These are phyloP conservation scores for Trichoderma simmonsii DNA, from an alignment of 2,329 filamentous ascomycete genomes.

Conservation along the genomic window DNA sequence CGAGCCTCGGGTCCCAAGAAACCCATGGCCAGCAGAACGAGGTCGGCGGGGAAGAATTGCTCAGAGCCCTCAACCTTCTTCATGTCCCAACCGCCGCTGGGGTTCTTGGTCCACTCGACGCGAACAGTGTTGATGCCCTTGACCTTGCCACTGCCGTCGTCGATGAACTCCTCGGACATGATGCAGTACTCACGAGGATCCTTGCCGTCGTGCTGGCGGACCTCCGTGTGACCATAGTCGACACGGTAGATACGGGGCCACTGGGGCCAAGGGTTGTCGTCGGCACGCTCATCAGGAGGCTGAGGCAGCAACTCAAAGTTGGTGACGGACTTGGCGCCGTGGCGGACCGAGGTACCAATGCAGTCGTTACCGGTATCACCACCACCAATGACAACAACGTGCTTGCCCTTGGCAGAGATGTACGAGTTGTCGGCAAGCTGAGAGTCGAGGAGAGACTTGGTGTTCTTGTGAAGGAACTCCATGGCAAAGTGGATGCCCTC, in stretches of 20 bases:
- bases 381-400: constrained; percentile 94
- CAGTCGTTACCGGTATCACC: constrained; percentile 98
- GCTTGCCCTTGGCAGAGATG: constrained; percentile 92
- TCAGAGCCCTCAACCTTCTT: constrained; percentile 92
- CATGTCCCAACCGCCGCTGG: constrained; percentile 95
- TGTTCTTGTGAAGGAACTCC: constrained; percentile 97
- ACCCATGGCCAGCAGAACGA: constrained; percentile 94
- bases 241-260: constrained; percentile 98
- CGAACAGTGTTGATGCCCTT: constrained; percentile 95
- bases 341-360: constrained; percentile 92
- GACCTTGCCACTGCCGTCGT: constrained; percentile 80
- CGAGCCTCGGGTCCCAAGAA: constrained; percentile 93
- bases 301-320: constrained; percentile 96
- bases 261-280: constrained; percentile 96
- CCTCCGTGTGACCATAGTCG: constrained; percentile 96
- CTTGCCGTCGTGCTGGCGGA: constrained; percentile 92
- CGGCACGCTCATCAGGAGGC: constrained; percentile 83
- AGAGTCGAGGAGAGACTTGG: constrained; percentile 93
- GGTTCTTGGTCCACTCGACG: constrained; percentile 91
- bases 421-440: constrained; percentile 79
- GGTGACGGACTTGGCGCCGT: constrained; percentile 91
- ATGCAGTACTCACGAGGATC: constrained; percentile 97
- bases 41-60: constrained; percentile 93
- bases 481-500: constrained; percentile 94
- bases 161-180: constrained; percentile 96